phyloP scores from a whole-genome alignment of 139 green algal species.

The Chlamydomonas sp. region DNA sequence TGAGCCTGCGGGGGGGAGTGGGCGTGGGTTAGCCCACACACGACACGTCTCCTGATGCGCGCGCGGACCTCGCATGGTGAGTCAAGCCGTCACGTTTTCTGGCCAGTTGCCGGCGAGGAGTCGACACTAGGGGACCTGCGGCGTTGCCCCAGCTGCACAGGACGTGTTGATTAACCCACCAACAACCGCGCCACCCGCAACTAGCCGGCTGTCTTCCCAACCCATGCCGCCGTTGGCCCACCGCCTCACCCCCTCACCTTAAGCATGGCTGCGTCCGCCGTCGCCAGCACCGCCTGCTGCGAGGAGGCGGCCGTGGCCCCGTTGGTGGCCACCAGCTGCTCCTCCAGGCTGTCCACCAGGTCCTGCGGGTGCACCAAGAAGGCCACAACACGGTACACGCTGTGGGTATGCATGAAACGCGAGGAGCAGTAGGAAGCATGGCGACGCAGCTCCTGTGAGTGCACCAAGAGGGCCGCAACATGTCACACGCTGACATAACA shows the following conservation, averaged over 20 bases:
- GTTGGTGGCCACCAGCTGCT: conserved; percentile 28
- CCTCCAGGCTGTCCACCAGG: conserved; percentile 45
- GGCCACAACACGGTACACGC: background rate
- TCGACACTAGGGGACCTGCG: too few relatives aligned
- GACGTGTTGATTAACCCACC: too few relatives aligned
- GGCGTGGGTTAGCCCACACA: too few relatives aligned
- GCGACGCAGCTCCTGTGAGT: background rate
- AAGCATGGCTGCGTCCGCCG: background rate
- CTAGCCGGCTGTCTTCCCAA: background rate
- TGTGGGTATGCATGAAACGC: background rate
- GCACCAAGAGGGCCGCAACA: background rate
- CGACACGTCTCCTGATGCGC: too few relatives aligned
- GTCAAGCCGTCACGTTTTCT: too few relatives aligned
- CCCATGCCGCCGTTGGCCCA: background rate
- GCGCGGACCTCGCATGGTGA: too few relatives aligned
- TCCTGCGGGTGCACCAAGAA: conserved; percentile 1
- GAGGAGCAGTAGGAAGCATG: background rate
- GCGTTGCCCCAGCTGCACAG: too few relatives aligned
- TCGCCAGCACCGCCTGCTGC: background rate
- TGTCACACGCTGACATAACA: background rate
- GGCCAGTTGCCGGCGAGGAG: too few relatives aligned
- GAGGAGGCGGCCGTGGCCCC: background rate
- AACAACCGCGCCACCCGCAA: too few relatives aligned
- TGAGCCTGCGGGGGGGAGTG: background rate
- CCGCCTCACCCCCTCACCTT: background rate